phyloP scores from a whole-genome alignment of 78 protist genomes.

The Guillardia theta region DNA sequence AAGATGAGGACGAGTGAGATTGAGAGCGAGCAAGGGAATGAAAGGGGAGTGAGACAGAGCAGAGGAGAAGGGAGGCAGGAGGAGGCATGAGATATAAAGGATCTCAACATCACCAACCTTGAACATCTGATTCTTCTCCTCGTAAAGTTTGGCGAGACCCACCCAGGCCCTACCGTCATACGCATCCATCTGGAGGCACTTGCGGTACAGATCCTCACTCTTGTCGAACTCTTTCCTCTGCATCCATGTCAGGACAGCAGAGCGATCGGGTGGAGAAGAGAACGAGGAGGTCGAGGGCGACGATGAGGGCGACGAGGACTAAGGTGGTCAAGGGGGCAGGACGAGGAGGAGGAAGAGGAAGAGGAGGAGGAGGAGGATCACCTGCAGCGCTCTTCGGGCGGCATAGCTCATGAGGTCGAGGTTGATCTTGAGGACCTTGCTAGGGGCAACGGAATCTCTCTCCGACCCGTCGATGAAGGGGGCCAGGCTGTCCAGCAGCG shows the following conservation, averaged over 20 bases:
- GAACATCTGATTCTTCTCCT: not conserved
- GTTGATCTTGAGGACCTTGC: not conserved
- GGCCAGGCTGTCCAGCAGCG: not conserved
- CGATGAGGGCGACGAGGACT: not conserved
- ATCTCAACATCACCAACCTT: not conserved
- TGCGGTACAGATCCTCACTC: not conserved
- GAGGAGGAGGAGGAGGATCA: not conserved
- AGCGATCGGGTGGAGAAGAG: not conserved
- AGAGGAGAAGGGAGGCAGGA: not conserved
- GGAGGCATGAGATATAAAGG: not conserved
- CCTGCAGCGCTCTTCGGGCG: not conserved
- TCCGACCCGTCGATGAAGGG: not conserved
- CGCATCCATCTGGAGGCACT: not conserved
- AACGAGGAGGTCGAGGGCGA: not conserved
- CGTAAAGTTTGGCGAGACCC: not conserved
- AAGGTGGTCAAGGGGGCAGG: not conserved
- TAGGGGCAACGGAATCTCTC: not conserved
- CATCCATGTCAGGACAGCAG: not conserved
- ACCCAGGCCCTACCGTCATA: not conserved
- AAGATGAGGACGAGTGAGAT: not conserved
- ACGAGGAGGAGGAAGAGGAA: not conserved
- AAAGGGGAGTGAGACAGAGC: not conserved
- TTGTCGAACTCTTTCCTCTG: not conserved
- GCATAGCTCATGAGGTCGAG: not conserved
- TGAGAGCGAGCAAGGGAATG: not conserved